These are phyloP conservation scores for Lentinula aciculospora DNA, from an alignment of 768 basidiomycete genomes.

Conservation along the genomic window DNA sequence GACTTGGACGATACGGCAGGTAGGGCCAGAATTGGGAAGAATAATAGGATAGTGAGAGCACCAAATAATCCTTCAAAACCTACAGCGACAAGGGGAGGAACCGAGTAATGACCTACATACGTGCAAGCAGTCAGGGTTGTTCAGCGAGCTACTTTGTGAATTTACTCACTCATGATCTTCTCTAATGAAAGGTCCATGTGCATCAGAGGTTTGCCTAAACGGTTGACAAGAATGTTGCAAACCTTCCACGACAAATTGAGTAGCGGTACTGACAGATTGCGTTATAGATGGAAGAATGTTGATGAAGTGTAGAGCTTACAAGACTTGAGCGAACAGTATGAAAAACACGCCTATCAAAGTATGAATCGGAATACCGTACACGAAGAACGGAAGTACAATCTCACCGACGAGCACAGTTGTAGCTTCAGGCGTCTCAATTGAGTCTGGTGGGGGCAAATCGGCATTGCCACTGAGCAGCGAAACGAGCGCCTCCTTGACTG, in stretches of 20 bases:
- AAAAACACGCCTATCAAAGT: conserved; percentile 70
- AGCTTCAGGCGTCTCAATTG: conserved; percentile 54
- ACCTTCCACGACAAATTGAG: conserved; percentile 89
- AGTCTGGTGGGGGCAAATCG: conserved; percentile 33
- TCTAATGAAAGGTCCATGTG: conserved; percentile 33
- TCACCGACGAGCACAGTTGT: conserved; percentile 70
- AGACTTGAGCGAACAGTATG: conserved; percentile 90
- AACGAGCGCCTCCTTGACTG: conserved; percentile 41
- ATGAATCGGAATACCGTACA: conserved; percentile 12
- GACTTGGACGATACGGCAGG: conserved; percentile 57
- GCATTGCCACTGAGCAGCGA: conserved; percentile 20
- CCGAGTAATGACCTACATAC: conserved; percentile 57
- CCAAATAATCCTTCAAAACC: conserved; percentile 95
- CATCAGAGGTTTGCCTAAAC: background rate
- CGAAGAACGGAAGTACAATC: conserved; percentile 18
- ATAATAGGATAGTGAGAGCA: conserved; percentile 66
- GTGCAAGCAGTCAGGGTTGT: background rate
- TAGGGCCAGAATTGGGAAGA: conserved; percentile 77
- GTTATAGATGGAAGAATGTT: conserved; percentile 6
- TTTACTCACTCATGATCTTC: conserved; percentile 71
- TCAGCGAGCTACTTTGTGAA: background rate
- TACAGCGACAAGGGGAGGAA: conserved; percentile 88
- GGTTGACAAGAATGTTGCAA: background rate
- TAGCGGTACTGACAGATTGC: conserved; percentile 58
- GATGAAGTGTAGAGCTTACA: conserved; percentile 46